Evolutionary conservation across 2,329 filamentous ascomycete genomes (phyloP), one percentile per base, ranked within the genome.

Genomic region (Xylaria sp.): DNA sequence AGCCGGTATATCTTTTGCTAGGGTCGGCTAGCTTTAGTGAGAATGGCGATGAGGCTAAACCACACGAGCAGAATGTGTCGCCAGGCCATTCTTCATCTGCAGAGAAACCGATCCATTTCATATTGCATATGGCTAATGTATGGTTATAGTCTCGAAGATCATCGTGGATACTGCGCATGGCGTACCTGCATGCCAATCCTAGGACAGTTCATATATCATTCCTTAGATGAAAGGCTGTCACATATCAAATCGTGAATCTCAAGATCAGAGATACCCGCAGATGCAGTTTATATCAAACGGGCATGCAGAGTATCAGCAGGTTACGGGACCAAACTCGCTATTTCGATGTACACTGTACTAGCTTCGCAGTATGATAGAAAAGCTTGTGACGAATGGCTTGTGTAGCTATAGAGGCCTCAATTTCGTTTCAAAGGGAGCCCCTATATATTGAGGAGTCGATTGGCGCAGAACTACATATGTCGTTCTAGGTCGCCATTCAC

Each of bases 121-220:
- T 28, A 43, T 46, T 12, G n/a, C 39, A 46, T 28, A 28, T 23
- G 3, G 46, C 31, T 5, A 51, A 41, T 64, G 31, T 33, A 20
- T n/a, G 51, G 43, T 48, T 33, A 60, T 31, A 64, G 25, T 23
- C 41, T 8, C 18, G 31, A 28, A 43, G 33, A 28, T 8, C 33
- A 10, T 59, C 55, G 48, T 54, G 62, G 52, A 51, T 60, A 12
- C 56, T 31, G 61, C 49, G 57, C 66, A 59, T 61, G 56, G 56
- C 39, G 55, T 58, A 66, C 59, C 59, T 66, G 68, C 66, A 62
- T 62, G 28, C 33, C 31, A 57, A 57, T 63, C 39, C 66, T 36
- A 36, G 55, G 46, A 61, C 48, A 39, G 56, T 13, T 36, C 64
- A 54, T 43, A 66, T 46, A 39, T 54, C 6, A 52, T 36, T 56